These are phyloP conservation scores for Coemansia sp. DNA, from an alignment of 192 early-diverging fungal genomes.

Conservation along the genomic window DNA sequence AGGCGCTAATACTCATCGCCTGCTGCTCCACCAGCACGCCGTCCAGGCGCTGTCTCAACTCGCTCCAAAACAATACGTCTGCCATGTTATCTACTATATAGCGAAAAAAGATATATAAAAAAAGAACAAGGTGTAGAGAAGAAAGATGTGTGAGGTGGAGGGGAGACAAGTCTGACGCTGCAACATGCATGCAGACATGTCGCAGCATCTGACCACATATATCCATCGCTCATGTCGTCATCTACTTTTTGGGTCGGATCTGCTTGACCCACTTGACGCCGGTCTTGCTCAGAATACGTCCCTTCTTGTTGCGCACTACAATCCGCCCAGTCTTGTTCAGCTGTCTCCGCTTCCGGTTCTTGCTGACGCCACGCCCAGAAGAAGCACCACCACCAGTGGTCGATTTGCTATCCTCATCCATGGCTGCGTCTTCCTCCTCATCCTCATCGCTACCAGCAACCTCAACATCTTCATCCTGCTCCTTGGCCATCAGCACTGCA, in stretches of 20 bases:
- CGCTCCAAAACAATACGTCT: neutral
- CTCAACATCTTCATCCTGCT: constrained; percentile 10
- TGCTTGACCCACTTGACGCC: constrained; percentile 35
- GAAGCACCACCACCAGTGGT: too few species aligned
- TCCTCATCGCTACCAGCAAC: neutral
- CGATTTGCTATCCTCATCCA: constrained; percentile 6
- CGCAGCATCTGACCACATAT: neutral
- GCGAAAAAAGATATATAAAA: neutral
- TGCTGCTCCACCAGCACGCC: neutral
- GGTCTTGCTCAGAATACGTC: constrained; percentile 25
- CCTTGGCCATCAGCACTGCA: constrained; percentile 15
- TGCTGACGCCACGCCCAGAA: neutral
- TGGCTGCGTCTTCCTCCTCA: constrained; percentile 4
- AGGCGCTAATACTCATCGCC: constrained; percentile 4
- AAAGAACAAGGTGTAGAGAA: neutral
- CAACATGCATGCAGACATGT: neutral
- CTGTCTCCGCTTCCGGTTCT: constrained; percentile 12
- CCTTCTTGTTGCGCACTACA: constrained; percentile 40
- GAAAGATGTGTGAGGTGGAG: neutral
- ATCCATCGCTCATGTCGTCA: too few species aligned
- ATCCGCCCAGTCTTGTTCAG: constrained; percentile 14
- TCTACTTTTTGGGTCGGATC: constrained; percentile 26
- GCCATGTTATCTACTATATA: neutral
- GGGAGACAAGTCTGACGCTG: neutral
- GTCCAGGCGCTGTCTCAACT: constrained; percentile 1